These are phyloP conservation scores for Crocinoboletus sp. DNA, from an alignment of 1,284 basidiomycete species.

Conservation along the genomic window DNA sequence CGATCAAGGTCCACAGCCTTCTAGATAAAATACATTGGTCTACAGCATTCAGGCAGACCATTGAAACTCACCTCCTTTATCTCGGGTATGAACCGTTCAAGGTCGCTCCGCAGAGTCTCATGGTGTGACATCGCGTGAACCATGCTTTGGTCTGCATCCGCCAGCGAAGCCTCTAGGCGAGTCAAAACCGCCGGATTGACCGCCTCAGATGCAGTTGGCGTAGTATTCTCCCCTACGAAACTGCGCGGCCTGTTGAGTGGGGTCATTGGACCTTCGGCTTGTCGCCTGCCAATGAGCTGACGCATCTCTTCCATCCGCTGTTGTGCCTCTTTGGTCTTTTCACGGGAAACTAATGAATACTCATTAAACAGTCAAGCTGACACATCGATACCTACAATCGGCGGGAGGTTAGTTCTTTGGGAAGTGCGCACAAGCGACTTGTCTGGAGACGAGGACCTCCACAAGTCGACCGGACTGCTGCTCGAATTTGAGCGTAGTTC, in stretches of 20 bases:
- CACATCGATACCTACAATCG: slow-evolving; percentile 37
- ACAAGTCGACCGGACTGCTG: slow-evolving; percentile 33
- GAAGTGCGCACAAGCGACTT: slow-evolving; percentile 44
- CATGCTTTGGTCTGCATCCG: slow-evolving; percentile 55
- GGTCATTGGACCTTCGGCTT: slow-evolving; percentile 41
- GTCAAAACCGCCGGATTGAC: slow-evolving; percentile 27
- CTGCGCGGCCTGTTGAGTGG: slow-evolving; percentile 42
- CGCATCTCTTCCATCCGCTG: slow-evolving; percentile 77
- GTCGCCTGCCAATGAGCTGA: slow-evolving; percentile 57
- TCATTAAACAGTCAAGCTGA: slow-evolving; percentile 1
- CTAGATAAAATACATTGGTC: slow-evolving; percentile 33
- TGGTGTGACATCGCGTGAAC: slow-evolving; percentile 48
- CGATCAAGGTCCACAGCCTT: slow-evolving; percentile 55
- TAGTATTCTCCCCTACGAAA: slow-evolving; percentile 25
- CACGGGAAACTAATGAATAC: slow-evolving; percentile 7
- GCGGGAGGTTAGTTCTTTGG: slow-evolving; percentile 35
- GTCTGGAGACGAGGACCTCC: slow-evolving; percentile 50
- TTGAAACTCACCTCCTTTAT: slow-evolving; percentile 50
- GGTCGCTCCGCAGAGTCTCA: slow-evolving; percentile 45
- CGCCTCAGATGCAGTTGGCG: slow-evolving; percentile 21
- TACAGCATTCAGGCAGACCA: neutral
- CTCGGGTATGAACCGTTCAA: slow-evolving; percentile 46
- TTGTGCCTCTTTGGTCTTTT: slow-evolving; percentile 69
- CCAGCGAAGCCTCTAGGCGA: slow-evolving; percentile 47
- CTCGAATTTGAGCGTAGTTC: slow-evolving; percentile 32